phyloP scores from a whole-genome alignment of 2,329 filamentous ascomycete genomes.

The Stemphylium lycopersici region DNA sequence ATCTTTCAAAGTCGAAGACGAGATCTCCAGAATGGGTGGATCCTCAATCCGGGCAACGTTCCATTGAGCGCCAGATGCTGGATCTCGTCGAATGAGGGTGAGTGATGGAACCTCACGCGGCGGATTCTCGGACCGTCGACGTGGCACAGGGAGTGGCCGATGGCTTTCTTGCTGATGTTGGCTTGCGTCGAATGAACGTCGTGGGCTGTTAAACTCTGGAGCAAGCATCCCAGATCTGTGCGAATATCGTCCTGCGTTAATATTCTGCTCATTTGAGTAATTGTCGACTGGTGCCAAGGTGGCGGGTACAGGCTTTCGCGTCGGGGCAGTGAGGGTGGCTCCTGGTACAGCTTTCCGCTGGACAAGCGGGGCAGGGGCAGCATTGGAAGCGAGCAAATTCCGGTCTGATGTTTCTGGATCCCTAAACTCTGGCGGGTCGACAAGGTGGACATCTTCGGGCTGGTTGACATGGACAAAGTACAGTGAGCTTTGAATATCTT shows the following conservation, averaged over 20 bases:
- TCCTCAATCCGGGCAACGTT: conserved; percentile 58
- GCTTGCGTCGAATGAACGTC: conserved; percentile 33
- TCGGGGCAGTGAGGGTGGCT: conserved; percentile 16
- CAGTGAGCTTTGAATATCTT: conserved; percentile 84
- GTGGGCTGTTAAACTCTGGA: conserved; percentile 26
- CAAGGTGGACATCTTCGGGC: conserved; percentile 57
- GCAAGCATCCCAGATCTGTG: conserved; percentile 23
- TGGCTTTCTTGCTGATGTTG: conserved; percentile 30
- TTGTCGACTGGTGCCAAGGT: conserved; percentile 34
- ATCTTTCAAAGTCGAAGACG: conserved; percentile 49
- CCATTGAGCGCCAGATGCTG: conserved; percentile 57
- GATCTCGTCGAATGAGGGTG: conserved; percentile 59
- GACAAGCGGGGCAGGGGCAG: conserved; percentile 24
- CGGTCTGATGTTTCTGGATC: conserved; percentile 20
- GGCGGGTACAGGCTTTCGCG: conserved; percentile 37
- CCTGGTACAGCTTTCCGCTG: conserved; percentile 40
- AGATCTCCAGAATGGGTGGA: conserved; percentile 52
- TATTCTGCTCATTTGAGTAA: conserved; percentile 39
- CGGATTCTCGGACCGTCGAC: conserved; percentile 28
- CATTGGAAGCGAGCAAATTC: conserved; percentile 12
- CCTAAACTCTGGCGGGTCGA: conserved; percentile 23
- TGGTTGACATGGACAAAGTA: conserved; percentile 88
- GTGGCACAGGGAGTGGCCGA: conserved; percentile 25
- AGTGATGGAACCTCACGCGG: conserved; percentile 37
- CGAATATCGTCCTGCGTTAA: conserved; percentile 25